Base-by-base conservation (phyloP, 495 filamentous ascomycete species). In the Xylaria curta region DNA sequence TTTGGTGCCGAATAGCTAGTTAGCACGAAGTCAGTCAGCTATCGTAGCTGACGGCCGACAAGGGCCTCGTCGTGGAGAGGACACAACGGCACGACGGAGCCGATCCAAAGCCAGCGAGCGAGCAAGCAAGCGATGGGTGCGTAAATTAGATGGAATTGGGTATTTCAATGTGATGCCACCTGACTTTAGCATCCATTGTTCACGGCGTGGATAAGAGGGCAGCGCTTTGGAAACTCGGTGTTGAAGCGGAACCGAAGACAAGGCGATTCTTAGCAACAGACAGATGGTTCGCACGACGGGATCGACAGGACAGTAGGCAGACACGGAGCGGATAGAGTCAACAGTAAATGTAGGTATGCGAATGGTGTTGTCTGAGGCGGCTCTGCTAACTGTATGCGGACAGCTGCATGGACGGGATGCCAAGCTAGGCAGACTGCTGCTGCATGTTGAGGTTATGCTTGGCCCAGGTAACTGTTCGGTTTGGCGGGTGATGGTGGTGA, bases 121-220 rank as follows among this genome's bases (percentile, higher is more conserved):
- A 36, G 31, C 54, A 60, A 64, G 61, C 49, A 60, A 64, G 61
- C 49, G 42, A 71, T 66, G 44, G 46, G 33, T 62, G 28, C 33
- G 17, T 38, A 36, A 24, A 65, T 61, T 69, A 79, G 63, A 76
- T 78, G 49, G 62, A 74, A 56, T 72, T 61, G 64, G 69, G 70
- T 71, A 40, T 72, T 70, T 49, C 73, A 56, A 74, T 70, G 70
- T 73, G 76, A 76, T 78, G 76, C 78, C 78, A 78, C 75, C 75
- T 73, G 70, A 79, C 78, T 76, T 79, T 79, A 67, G 76, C 78
- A 79, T 79, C 78, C 78, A 79, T 79, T 76, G 77, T 79, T 79
- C 72, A 72, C 72, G 71, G 68, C 33, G 51, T 76, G 13, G 49
- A 58, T 4, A 28, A 26, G 28, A 6, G 61, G 64, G 53, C 49